A percentile compares a stretch with the other conserved stretches of the same genome.
Conservation (phyloP, 1,284 basidiomycete genomes). For the Limonomyces culmigenus region DNA sequence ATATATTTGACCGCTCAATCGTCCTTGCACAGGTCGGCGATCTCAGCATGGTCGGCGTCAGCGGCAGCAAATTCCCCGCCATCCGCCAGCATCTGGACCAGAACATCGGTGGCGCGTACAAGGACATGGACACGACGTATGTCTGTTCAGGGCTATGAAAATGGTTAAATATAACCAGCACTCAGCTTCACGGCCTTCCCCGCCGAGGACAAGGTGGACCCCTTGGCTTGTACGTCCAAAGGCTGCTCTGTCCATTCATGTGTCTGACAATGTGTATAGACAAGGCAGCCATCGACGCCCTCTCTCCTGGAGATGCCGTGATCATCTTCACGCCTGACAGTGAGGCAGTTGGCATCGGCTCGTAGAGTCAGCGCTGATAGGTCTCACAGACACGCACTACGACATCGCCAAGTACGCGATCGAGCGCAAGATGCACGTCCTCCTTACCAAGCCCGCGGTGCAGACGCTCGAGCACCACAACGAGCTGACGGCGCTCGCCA, state of each 20-base stretch:
- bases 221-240: slow-evolving; percentile 58
- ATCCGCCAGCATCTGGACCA: slow-evolving; percentile 69
- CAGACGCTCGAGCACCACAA: slow-evolving; percentile 75
- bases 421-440: slow-evolving; percentile 69
- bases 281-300: slow-evolving; percentile 69
- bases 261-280: slow-evolving; percentile 27
- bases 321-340: slow-evolving; percentile 82
- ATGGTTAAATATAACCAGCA: slow-evolving; percentile 1
- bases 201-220: slow-evolving; percentile 46
- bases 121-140: slow-evolving; percentile 70
- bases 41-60: slow-evolving; percentile 72
- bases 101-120: slow-evolving; percentile 76
- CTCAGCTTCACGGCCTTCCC: slow-evolving; percentile 68
- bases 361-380: background rate
- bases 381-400: slow-evolving; percentile 57
- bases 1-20: slow-evolving; percentile 1
- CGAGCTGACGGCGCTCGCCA: slow-evolving; percentile 57
- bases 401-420: slow-evolving; percentile 78
- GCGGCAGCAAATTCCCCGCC: slow-evolving; percentile 71
- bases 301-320: slow-evolving; percentile 72
- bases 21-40: slow-evolving; percentile 32
- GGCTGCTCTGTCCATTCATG: background rate
- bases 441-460: slow-evolving; percentile 87
- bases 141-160: slow-evolving; percentile 11
- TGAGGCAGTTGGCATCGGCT: slow-evolving; percentile 23